Evolutionary conservation across 768 basidiomycete species (phyloP).

Genomic region (Rhodotorula graminis): DNA sequence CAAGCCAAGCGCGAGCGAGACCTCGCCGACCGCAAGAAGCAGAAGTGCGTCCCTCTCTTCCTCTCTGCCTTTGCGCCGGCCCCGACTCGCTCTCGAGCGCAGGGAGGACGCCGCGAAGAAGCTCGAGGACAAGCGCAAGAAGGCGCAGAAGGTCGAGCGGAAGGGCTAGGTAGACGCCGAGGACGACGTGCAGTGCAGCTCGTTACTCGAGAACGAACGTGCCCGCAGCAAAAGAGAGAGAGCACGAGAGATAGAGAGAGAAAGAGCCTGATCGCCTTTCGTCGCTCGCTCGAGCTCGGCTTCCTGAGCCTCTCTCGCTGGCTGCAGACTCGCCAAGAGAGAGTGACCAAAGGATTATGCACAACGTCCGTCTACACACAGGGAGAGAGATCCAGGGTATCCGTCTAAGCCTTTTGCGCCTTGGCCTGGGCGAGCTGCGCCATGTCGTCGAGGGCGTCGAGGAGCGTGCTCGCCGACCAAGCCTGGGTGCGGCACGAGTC

Average conservation of each 20-base stretch:
- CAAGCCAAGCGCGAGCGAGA: conserved; percentile 32
- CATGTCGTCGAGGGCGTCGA: conserved; percentile 38
- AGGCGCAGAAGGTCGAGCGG: conserved; percentile 33
- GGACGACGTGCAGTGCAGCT: too few relatives aligned
- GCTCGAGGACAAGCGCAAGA: conserved; percentile 34
- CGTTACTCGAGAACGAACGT: too few relatives aligned
- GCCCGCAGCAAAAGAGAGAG: too few relatives aligned
- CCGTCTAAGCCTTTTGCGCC: neutral
- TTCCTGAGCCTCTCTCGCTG: too few relatives aligned
- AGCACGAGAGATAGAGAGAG: too few relatives aligned
- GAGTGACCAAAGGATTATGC: too few relatives aligned
- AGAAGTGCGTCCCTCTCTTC: conserved; percentile 16
- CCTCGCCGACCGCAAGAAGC: conserved; percentile 33
- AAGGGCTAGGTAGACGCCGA: neutral
- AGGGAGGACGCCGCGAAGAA: conserved; percentile 37
- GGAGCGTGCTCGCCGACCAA: conserved; percentile 60
- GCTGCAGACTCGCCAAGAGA: too few relatives aligned
- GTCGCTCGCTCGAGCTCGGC: too few relatives aligned
- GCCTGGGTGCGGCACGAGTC: conserved; percentile 94
- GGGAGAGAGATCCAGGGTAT: too few relatives aligned
- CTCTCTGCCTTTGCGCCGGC: neutral
- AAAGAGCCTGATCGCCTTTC: too few relatives aligned
- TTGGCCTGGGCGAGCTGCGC: neutral
- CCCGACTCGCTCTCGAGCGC: neutral
- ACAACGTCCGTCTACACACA: too few relatives aligned